phyloP scores from a whole-genome alignment of 345 rosid genomes.

The Eucalyptus lansdowneana region DNA sequence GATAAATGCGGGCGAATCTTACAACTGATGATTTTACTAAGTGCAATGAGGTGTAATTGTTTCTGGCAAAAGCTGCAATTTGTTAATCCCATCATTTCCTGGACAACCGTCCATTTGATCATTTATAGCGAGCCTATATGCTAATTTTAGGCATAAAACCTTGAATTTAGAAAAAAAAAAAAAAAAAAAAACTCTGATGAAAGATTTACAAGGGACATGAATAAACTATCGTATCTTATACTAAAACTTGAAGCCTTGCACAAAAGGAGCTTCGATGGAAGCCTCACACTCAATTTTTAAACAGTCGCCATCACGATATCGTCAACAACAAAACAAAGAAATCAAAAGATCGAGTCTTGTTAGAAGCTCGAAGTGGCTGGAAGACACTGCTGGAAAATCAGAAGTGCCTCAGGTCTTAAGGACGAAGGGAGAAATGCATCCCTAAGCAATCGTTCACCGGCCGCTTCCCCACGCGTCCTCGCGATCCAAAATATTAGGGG shows the following conservation, averaged over 20 bases:
- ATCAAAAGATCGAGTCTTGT: not conserved
- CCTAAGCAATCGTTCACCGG: not conserved
- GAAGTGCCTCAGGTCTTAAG: not conserved
- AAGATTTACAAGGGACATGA: not conserved
- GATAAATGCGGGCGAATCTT: not conserved
- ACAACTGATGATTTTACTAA: not conserved
- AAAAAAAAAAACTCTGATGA: rapidly evolving
- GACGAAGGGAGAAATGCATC: not conserved
- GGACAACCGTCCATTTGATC: not conserved
- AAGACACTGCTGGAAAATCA: not conserved
- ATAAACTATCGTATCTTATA: not conserved
- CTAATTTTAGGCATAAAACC: not conserved
- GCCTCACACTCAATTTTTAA: not conserved
- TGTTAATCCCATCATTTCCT: not conserved
- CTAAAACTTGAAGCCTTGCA: not conserved
- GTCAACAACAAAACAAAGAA: not conserved
- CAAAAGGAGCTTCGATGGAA: not conserved
- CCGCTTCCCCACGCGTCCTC: not conserved
- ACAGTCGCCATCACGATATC: not conserved
- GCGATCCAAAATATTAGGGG: not conserved
- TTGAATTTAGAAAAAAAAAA: too few species aligned
- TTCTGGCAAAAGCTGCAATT: not conserved
- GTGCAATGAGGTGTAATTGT: not conserved
- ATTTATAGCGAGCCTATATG: not conserved
- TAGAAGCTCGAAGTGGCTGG: not conserved